Percentiles rank a stretch among this genome's conserved stretches.
Conservation (phyloP, 805 yeast species). For the Saccharomycopsis microspora region DNA sequence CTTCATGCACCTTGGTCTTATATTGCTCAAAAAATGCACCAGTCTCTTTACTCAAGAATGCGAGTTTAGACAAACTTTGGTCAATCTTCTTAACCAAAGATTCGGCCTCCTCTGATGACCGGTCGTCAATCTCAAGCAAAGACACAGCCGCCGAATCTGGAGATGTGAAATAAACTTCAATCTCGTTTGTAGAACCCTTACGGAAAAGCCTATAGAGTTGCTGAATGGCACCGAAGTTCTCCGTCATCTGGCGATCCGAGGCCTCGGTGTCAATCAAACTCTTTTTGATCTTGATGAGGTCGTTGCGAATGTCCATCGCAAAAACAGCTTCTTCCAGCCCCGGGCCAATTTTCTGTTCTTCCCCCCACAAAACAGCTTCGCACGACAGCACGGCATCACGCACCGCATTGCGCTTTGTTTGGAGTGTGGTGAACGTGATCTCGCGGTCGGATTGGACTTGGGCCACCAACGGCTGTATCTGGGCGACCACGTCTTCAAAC, state of each 20-base stretch:
- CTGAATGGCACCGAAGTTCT: slow-evolving; percentile 17
- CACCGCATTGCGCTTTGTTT: slow-evolving; percentile 27
- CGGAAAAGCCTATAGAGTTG: slow-evolving; percentile 17
- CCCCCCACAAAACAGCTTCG: slow-evolving; percentile 25
- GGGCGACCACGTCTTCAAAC: slow-evolving; percentile 20
- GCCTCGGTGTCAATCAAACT: slow-evolving; percentile 49
- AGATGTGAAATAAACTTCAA: slow-evolving; percentile 4
- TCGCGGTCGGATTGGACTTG: slow-evolving; percentile 20
- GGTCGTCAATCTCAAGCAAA: slow-evolving; percentile 61
- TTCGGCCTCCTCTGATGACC: slow-evolving; percentile 19
- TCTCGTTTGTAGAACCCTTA: slow-evolving; percentile 13
- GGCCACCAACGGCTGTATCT: slow-evolving; percentile 28
- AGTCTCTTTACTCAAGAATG: slow-evolving; percentile 54
- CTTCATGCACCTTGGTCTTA: slow-evolving; percentile 60
- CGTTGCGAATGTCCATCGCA: slow-evolving; percentile 36
- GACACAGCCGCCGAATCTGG: slow-evolving; percentile 22
- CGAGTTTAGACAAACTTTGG: slow-evolving; percentile 47
- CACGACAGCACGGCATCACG: slow-evolving; percentile 25
- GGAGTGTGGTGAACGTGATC: slow-evolving; percentile 23
- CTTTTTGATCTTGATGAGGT: slow-evolving; percentile 43
- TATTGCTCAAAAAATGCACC: slow-evolving; percentile 47
- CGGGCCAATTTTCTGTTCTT: slow-evolving; percentile 28
- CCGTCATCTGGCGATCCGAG: slow-evolving; percentile 44
- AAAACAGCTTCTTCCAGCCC: slow-evolving; percentile 27
- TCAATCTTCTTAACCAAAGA: slow-evolving; percentile 39